Evolutionary conservation across 139 green algal species (phyloP), one percentile per base, ranked within the genome.

Genomic region (Desmodesmus armatus): DNA sequence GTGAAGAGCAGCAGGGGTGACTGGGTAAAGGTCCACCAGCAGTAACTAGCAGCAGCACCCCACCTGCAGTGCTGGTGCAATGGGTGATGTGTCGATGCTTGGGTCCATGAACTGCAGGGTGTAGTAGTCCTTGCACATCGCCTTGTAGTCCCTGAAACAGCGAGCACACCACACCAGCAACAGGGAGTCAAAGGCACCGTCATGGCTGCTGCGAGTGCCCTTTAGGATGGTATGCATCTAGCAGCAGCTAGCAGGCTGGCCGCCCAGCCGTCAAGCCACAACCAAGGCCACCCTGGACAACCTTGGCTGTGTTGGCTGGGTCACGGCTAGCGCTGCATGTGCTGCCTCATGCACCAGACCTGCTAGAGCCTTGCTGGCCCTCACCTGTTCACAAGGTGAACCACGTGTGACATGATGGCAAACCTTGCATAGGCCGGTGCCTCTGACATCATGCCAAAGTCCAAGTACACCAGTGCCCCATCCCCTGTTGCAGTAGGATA

Each of bases 71-170:
- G 96, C 94, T 17, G 97, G 97, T 5, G 96, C 97, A 79, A 99
- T 99, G 74, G 97, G 97, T 2, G 90, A 86, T n/a, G 95, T 98
- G 92, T 99, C 97, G 23, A 99, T 94, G 2, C 47, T 84, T 40
- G 82, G 88, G 78, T 96, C 93, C 88, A 98, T 93, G 80, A 98
- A 98, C 80, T 96, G 90, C n/a, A 99, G 91, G 31, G 87, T 91
- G 91, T 98, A 98, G 92, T 98, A 99, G 90, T 98, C 96, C 5
- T 85, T 66, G 77, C 96, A 96, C 96, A 99, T 98, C 33, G 93
- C 95, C 13, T 93, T 80, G 65, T 96, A 96, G 87, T 96, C 93
- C 39, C 91, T 89, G 76, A 9, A 41, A 13, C n/a, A n/a, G 67
- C 33, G 1, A 27, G n/a, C 79, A 72, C 1, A 47, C 55, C 41